A percentile compares a stretch with the other conserved stretches of the same genome.
Conservation (phyloP, 352 stramenopile species). For the Phytophthora palmivora region DNA sequence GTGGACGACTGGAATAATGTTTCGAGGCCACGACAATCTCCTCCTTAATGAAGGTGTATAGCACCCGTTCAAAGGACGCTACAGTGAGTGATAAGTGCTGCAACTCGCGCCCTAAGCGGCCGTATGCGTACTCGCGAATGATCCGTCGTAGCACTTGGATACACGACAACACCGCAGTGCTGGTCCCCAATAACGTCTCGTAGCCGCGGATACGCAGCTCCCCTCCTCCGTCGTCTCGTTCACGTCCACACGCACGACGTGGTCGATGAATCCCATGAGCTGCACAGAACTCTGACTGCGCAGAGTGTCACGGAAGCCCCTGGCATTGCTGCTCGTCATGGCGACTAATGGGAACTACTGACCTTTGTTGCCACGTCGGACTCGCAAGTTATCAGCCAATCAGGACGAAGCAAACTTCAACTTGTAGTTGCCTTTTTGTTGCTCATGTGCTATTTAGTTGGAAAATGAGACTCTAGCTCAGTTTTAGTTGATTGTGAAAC, state of each 20-base stretch:
- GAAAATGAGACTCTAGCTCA: not conserved
- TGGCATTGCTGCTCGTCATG: slow-evolving; percentile 5
- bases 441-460: not conserved
- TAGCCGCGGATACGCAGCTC: slow-evolving; percentile 79
- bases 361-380: slow-evolving; percentile 25
- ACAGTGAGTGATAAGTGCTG: slow-evolving; percentile 89
- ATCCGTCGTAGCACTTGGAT: slow-evolving; percentile 85
- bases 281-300: slow-evolving; percentile 87
- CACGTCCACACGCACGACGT: slow-evolving; percentile 48
- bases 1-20: slow-evolving; percentile 51
- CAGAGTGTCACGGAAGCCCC: slow-evolving; percentile 31
- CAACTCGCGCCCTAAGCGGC: slow-evolving; percentile 80
- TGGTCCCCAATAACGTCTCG: slow-evolving; percentile 74
- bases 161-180: slow-evolving; percentile 76
- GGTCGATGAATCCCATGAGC: slow-evolving; percentile 84
- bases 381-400: slow-evolving; percentile 8
- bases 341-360: no score
- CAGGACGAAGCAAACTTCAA: slow-evolving; percentile 17
- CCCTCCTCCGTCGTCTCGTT: slow-evolving; percentile 68
- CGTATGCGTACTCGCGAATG: slow-evolving; percentile 87
- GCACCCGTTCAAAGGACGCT: slow-evolving; percentile 81
- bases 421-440: slow-evolving; percentile 5
- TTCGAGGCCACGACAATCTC: slow-evolving; percentile 88
- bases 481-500: slow-evolving; percentile 9
- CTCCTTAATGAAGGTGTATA: slow-evolving; percentile 91